Evolutionary conservation across 2,329 filamentous ascomycete genomes (phyloP).

Genomic region (Fonsecaea monophora): DNA sequence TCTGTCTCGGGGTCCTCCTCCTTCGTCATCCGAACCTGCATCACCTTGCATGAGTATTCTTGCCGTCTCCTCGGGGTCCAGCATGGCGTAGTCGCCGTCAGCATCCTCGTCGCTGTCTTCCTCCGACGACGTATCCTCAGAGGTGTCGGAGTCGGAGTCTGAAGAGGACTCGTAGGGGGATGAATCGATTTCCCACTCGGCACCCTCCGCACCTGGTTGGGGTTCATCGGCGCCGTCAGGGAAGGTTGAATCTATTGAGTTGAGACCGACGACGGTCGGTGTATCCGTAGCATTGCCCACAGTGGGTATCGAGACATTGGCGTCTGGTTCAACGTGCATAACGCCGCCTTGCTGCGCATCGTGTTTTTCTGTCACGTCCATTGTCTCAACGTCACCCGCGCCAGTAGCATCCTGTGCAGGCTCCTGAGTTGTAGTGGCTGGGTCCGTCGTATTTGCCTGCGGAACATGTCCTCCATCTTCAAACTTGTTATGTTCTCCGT

Average conservation of each 20-base stretch:
- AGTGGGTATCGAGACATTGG: constrained; percentile 13
- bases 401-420: neutral
- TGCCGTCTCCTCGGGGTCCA: constrained; percentile 82
- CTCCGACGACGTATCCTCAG: constrained; percentile 67
- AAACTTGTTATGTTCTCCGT: neutral
- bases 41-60: constrained; percentile 85
- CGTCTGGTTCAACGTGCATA: constrained; percentile 2
- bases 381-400: constrained; percentile 5
- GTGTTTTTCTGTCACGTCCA: constrained; percentile 9
- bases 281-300: constrained; percentile 12
- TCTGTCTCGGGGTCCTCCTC: constrained; percentile 57
- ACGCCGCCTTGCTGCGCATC: neutral
- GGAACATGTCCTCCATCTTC: constrained; percentile 3
- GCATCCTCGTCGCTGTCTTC: constrained; percentile 43
- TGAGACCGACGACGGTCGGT: neutral
- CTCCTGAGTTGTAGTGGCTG: neutral
- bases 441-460: neutral
- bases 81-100: constrained; percentile 69
- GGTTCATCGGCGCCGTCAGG: constrained; percentile 15
- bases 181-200: constrained; percentile 86
- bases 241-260: constrained; percentile 19
- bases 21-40: constrained; percentile 79
- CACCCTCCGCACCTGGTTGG: constrained; percentile 59
- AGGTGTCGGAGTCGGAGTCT: constrained; percentile 62
- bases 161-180: constrained; percentile 74